Conservation (phyloP, 2,329 filamentous ascomycete species). For the Sporothrix mexicana region DNA sequence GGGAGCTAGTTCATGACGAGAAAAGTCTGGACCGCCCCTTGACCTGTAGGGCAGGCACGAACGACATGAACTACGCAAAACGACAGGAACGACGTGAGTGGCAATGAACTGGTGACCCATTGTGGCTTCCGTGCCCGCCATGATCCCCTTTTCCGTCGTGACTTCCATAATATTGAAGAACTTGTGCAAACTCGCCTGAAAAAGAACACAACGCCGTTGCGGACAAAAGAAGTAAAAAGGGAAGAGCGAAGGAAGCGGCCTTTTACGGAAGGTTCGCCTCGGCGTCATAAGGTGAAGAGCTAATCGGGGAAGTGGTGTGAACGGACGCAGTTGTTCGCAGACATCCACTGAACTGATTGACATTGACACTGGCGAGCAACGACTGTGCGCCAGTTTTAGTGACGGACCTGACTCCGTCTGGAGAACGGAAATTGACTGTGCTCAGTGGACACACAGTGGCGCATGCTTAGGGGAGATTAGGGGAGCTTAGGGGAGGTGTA, state of each 20-base stretch:
- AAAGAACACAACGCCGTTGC: background rate
- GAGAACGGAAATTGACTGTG: slow-evolving; percentile 5
- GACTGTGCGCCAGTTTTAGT: background rate
- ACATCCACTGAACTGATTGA: background rate
- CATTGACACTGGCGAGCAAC: background rate
- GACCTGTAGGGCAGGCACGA: background rate
- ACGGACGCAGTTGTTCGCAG: background rate
- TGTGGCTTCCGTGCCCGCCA: too few relatives aligned
- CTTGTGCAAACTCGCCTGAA: background rate
- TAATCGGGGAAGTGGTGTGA: background rate
- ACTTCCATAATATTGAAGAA: background rate
- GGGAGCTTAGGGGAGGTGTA: background rate
- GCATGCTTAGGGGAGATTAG: background rate
- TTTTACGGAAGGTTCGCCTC: background rate
- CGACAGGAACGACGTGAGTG: too few relatives aligned
- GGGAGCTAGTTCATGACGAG: background rate
- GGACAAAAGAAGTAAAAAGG: background rate
- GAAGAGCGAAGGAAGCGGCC: background rate
- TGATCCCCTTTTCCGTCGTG: background rate
- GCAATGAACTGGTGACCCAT: too few relatives aligned
- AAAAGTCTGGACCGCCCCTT: background rate
- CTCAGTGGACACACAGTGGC: background rate
- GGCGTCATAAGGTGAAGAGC: background rate
- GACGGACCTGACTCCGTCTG: background rate
- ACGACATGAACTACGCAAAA: too few relatives aligned